Conservation (phyloP, 164 flowering plant genomes). For the Warburgia ugandensis region DNA sequence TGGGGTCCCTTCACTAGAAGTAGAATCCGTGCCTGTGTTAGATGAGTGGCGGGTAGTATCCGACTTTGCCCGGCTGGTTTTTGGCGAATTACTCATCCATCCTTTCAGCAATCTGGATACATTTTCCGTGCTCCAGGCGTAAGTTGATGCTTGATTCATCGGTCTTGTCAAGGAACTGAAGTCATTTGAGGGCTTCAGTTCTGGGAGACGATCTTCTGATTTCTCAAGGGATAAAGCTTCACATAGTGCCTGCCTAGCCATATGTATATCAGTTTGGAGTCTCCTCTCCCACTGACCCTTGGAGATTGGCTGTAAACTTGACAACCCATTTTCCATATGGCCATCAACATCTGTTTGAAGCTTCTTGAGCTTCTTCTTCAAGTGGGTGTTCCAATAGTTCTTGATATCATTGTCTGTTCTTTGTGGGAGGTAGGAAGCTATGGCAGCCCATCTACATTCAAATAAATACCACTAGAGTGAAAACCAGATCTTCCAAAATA, state of each 20-base stretch:
- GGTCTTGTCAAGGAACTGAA: not conserved
- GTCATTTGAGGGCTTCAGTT: conserved; percentile 6
- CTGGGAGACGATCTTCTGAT: conserved; percentile 6
- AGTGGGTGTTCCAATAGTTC: conserved; percentile 84
- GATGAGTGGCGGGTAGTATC: conserved; percentile 12
- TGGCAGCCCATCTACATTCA: conserved; percentile 86
- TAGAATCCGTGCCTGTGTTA: conserved; percentile 15
- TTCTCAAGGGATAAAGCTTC: conserved; percentile 75
- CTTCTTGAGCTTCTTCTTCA: conserved; percentile 71
- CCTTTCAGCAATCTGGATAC: conserved; percentile 58
- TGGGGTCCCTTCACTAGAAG: conserved; percentile 14
- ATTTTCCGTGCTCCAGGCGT: conserved; percentile 72
- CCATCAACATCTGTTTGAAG: conserved; percentile 29
- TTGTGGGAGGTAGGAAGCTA: conserved; percentile 85
- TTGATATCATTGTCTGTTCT: conserved; percentile 86
- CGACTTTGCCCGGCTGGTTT: conserved; percentile 13
- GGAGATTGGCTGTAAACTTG: conserved; percentile 22
- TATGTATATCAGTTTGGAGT: conserved; percentile 84
- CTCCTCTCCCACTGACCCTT: conserved; percentile 95
- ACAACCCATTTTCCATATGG: conserved; percentile 21
- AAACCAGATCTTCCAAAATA: not conserved
- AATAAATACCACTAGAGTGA: not conserved
- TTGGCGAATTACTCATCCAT: conserved; percentile 49
- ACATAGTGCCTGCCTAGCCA: conserved; percentile 69
- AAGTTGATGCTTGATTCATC: conserved; percentile 19